Conservation (phyloP, 2,329 filamentous ascomycete species). For the Byssochlamys sp. region DNA sequence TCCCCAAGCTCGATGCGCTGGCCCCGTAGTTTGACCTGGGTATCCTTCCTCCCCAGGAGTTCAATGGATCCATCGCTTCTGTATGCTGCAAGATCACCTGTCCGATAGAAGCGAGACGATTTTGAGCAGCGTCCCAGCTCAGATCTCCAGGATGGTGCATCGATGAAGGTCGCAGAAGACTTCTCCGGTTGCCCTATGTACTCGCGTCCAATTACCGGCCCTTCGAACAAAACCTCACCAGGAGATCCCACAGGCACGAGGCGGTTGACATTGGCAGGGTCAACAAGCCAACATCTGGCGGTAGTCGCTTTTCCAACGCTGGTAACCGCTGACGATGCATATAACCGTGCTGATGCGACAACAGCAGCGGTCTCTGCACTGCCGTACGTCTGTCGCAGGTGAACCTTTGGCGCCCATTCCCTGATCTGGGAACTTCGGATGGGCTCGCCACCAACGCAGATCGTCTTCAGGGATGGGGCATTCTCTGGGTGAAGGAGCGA, state of each 20-base stretch:
- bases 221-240: slow-evolving; percentile 33
- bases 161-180: slow-evolving; percentile 13
- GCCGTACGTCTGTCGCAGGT: slow-evolving; percentile 31
- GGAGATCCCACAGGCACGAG: slow-evolving; percentile 6
- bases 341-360: slow-evolving; percentile 18
- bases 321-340: slow-evolving; percentile 11
- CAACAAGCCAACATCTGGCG: slow-evolving; percentile 28
- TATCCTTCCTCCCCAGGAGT: slow-evolving; percentile 17
- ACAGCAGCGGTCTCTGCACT: slow-evolving; percentile 28
- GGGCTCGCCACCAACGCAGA: slow-evolving; percentile 18
- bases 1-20: slow-evolving; percentile 20
- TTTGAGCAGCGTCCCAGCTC: background rate
- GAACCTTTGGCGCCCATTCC: slow-evolving; percentile 26
- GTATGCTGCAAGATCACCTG: slow-evolving; percentile 19
- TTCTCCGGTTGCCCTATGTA: slow-evolving; percentile 16
- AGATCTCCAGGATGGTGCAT: slow-evolving; percentile 12
- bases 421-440: slow-evolving; percentile 15
- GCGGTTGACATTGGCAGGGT: slow-evolving; percentile 9
- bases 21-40: slow-evolving; percentile 20
- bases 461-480: slow-evolving; percentile 27
- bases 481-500: slow-evolving; percentile 26
- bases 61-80: slow-evolving; percentile 13
- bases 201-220: slow-evolving; percentile 16
- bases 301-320: slow-evolving; percentile 26
- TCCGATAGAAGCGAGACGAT: slow-evolving; percentile 13